phyloP scores from a whole-genome alignment of 164 flowering plant genomes.

The Vitis riparia region DNA sequence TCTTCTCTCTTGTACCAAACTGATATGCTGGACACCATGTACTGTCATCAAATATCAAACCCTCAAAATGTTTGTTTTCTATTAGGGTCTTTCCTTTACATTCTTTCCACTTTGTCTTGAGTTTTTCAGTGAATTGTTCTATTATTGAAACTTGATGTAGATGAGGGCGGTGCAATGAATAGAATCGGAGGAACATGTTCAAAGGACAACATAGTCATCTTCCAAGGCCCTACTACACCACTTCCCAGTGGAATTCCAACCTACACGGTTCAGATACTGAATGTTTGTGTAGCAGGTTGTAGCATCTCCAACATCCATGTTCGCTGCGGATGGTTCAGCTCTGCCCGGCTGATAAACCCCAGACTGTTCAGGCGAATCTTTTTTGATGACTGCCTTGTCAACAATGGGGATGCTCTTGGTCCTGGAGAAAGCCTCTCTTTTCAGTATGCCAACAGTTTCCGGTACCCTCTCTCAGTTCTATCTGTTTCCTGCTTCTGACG shows the following conservation, averaged over 20 bases:
- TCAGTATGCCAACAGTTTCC: conserved; percentile 51
- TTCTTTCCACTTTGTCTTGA: not conserved
- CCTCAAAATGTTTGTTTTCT: too few relatives aligned
- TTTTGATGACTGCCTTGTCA: conserved; percentile 57
- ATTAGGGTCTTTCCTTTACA: too few relatives aligned
- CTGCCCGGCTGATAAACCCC: conserved; percentile 52
- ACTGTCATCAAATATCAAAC: too few relatives aligned
- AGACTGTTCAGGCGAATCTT: conserved; percentile 35
- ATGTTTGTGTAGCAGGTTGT: conserved; percentile 37
- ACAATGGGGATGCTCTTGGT: conserved; percentile 41
- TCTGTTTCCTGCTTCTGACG: conserved; percentile 30
- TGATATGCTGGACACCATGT: too few relatives aligned
- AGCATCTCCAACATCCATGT: conserved; percentile 52
- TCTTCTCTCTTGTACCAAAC: not conserved
- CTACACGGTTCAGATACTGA: conserved; percentile 56
- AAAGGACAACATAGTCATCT: conserved; percentile 40
- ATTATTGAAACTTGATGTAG: not conserved
- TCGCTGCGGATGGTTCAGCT: conserved; percentile 67
- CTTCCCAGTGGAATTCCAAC: conserved; percentile 73
- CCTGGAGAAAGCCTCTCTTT: conserved; percentile 49
- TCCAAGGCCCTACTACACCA: conserved; percentile 51
- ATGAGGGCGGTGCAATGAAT: conserved; percentile 19
- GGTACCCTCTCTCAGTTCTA: conserved; percentile 46
- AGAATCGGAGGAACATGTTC: conserved; percentile 44
- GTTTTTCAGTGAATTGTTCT: not conserved